A percentile compares a stretch with the other conserved stretches of the same genome.
phyloP scores from a whole-genome alignment of 1,284 basidiomycete species.

The Phenoliferia sp. region DNA sequence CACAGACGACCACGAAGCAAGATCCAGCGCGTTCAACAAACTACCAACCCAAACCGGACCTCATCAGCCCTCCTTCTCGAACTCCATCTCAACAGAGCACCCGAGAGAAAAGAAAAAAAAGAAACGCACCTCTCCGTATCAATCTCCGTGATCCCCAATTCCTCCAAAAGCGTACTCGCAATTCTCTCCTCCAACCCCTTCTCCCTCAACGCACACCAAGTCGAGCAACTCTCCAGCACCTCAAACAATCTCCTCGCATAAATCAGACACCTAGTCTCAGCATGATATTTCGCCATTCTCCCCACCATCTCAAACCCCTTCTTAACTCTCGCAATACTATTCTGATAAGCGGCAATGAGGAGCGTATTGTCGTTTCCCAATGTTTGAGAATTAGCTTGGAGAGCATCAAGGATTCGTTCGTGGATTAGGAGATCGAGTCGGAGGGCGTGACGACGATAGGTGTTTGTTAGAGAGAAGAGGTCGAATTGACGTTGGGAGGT shows the following conservation, averaged over 20 bases:
- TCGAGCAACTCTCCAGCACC: constrained; percentile 9
- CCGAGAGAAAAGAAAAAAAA: not conserved
- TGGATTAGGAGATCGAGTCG: constrained; percentile 19
- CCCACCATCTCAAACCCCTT: not conserved
- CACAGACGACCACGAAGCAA: not conserved
- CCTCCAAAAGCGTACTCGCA: constrained; percentile 2
- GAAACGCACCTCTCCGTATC: constrained; percentile 6
- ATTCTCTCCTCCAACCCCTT: not conserved
- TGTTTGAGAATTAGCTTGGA: not conserved
- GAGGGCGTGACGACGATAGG: constrained; percentile 3
- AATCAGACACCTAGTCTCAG: not conserved
- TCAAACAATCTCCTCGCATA: constrained; percentile 5
- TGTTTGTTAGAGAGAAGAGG: constrained; percentile 6
- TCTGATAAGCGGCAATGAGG: constrained; percentile 5
- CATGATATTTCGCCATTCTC: not conserved
- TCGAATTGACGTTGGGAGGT: constrained; percentile 11
- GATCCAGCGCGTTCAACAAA: not conserved
- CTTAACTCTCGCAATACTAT: constrained; percentile 2
- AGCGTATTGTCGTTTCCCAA: not conserved
- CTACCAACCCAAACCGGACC: not conserved
- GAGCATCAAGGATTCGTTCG: constrained; percentile 13
- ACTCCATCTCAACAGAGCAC: too few relatives aligned
- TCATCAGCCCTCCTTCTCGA: too few relatives aligned
- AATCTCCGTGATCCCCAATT: constrained; percentile 11
- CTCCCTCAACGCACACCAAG: constrained; percentile 12